A percentile compares a stretch with the other conserved stretches of the same genome.
phyloP scores from a whole-genome alignment of 202 grass and related monocot genomes.

The Zizania palustris region DNA sequence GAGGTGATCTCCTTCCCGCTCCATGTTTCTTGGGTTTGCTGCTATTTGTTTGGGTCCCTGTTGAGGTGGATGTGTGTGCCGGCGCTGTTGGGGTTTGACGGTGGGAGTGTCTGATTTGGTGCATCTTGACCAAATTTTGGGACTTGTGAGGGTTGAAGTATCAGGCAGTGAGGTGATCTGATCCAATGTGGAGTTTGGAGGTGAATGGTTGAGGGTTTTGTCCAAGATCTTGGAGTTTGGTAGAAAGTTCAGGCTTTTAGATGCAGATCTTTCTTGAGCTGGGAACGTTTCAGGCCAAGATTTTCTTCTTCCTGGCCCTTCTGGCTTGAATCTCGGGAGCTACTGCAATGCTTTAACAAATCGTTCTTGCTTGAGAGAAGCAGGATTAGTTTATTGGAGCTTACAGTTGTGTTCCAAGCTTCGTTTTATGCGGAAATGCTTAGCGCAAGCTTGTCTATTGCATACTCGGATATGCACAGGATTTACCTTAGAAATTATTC shows the following conservation, averaged over 20 bases:
- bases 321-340: background rate
- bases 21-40: background rate
- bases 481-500: background rate
- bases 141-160: background rate
- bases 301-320: background rate
- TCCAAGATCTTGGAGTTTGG: background rate
- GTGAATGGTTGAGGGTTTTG: background rate
- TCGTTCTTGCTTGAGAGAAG: background rate
- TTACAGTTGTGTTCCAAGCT: background rate
- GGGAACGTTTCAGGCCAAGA: background rate
- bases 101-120: background rate
- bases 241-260: background rate
- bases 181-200: background rate
- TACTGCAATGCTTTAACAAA: background rate
- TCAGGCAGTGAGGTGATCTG: background rate
- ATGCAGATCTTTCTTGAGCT: slow-evolving; percentile 18
- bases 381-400: background rate
- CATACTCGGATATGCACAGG: background rate
- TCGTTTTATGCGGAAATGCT: background rate
- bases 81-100: background rate
- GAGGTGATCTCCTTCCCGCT: background rate
- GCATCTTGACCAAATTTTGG: background rate
- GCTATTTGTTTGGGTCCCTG: background rate
- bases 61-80: background rate
- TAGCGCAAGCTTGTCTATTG: background rate